Evolutionary conservation across 192 early-diverging fungal genomes (phyloP), one percentile per base, ranked within the genome.

Genomic region (Gigaspora rosea): DNA sequence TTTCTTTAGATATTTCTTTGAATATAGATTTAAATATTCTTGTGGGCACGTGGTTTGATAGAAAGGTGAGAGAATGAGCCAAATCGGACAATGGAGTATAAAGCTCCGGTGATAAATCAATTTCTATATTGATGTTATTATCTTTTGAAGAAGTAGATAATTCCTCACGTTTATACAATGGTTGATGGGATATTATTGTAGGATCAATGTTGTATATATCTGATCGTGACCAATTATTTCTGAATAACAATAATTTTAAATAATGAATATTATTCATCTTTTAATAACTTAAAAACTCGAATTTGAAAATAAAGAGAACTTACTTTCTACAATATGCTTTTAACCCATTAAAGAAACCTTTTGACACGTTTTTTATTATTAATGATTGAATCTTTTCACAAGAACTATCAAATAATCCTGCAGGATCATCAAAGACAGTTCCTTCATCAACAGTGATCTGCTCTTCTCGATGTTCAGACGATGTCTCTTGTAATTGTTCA

Each of bases 21-120:
- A 83, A 85, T 10, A 89, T 49, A 0, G 20, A 20, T 10, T 82
- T 75, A 35, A 88, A 88, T 16, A 80, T 63, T 35, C 73, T 63
- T 15, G 77, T 57, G 1, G 86, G 85, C 1, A 87, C 65, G 7
- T 74, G 71, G 9, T 66, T 61, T 0, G 82, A 71, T 6, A 89
- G 54, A 52, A 84, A 86, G 13, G 78, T 78, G n/a, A 83, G 69
- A 6, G 83, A 75, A 33, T 75, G 76, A 8, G 82, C 76, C 18
- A 89, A 79, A 15, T 85, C 52, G 0, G 85, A 80, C 5, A 89
- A 66, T 4, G 88, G 84, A 9, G 75, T 63, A 64, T 88, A 89
- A 5, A 89, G 77, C 33, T 86, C 85, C 27, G 84, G 73, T 3
- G 88, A 86, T 6, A 89, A 71, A 68, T 88, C 88, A 54, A 66